phyloP scores from a whole-genome alignment of 2,329 filamentous ascomycete genomes.

The Zasmidium angulare region DNA sequence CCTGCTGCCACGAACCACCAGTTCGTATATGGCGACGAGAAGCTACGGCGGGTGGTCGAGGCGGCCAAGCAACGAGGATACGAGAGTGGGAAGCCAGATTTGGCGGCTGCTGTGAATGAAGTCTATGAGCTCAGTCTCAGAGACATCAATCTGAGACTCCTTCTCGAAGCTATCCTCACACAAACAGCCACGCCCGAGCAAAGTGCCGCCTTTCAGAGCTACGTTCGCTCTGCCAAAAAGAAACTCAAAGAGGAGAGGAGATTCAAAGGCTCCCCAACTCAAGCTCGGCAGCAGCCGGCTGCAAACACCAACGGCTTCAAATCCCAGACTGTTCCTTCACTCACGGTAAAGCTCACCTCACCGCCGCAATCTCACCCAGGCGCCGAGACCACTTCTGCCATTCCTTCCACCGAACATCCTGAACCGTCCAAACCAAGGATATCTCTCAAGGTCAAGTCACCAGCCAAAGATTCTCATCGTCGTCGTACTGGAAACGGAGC shows the following conservation, averaged over 20 bases:
- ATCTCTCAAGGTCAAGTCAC: conserved; percentile 33
- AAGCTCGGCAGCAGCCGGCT: conserved; percentile 37
- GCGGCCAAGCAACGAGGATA: conserved; percentile 44
- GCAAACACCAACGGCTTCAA: conserved; percentile 28
- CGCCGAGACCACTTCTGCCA: conserved; percentile 17
- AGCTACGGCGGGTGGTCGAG: conserved; percentile 39
- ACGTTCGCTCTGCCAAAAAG: conserved; percentile 46
- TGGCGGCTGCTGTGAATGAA: conserved; percentile 43
- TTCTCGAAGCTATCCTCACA: conserved; percentile 46
- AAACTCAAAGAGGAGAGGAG: conserved; percentile 30
- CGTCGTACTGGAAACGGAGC: conserved; percentile 20
- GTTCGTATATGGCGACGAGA: conserved; percentile 24
- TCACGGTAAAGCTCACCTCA: conserved; percentile 18
- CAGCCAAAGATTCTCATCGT: conserved; percentile 20
- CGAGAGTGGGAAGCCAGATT: conserved; percentile 36
- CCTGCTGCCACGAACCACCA: background rate
- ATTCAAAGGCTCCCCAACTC: conserved; percentile 25
- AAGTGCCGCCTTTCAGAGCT: conserved; percentile 41
- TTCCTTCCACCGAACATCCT: conserved; percentile 33
- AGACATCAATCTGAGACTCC: conserved; percentile 37
- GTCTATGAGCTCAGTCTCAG: conserved; percentile 43
- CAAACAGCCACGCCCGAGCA: conserved; percentile 42
- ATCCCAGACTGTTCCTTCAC: conserved; percentile 20
- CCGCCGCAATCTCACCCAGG: conserved; percentile 10
- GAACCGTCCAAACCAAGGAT: conserved; percentile 29